These are phyloP conservation scores for Amphirosellinia nigrospora DNA, from an alignment of 495 filamentous ascomycete genomes.

Conservation along the genomic window DNA sequence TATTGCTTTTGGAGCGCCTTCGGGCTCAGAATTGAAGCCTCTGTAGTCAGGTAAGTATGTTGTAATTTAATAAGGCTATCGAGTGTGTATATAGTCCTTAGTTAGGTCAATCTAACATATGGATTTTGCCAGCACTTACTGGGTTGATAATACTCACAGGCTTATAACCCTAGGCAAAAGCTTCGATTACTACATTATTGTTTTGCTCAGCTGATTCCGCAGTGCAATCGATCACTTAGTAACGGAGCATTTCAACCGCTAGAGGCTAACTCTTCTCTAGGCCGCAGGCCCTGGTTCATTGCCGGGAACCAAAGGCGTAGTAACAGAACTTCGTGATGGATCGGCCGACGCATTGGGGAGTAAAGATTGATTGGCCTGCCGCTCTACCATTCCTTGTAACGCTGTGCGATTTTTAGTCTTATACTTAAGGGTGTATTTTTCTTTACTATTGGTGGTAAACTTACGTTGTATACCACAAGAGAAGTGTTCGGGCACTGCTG, in stretches of 20 bases:
- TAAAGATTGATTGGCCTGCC: background rate
- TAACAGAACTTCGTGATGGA: conserved; percentile 16
- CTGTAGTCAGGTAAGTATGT: no score
- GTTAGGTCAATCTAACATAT: background rate
- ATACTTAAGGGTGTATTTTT: background rate
- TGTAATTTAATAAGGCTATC: no score
- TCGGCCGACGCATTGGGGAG: no score
- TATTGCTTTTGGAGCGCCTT: no score
- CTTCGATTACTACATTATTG: conserved; percentile 40
- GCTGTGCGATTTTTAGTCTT: conserved; percentile 14
- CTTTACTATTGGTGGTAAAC: background rate
- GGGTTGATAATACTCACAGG: conserved; percentile 35
- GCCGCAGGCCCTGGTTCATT: conserved; percentile 17
- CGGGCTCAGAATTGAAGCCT: no score
- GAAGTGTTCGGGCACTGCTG: background rate
- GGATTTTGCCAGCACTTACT: background rate
- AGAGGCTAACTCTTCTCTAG: conserved; percentile 39
- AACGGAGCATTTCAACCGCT: conserved; percentile 45
- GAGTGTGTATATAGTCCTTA: no score
- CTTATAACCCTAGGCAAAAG: conserved; percentile 41
- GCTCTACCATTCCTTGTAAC: conserved; percentile 3
- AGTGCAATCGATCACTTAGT: conserved; percentile 43
- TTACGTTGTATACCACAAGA: conserved; percentile 7
- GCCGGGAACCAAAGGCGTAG: background rate
- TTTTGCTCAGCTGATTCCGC: conserved; percentile 36